These are phyloP conservation scores for Apiospora malaysiana DNA, from an alignment of 2,329 filamentous ascomycete genomes.

Conservation along the genomic window DNA sequence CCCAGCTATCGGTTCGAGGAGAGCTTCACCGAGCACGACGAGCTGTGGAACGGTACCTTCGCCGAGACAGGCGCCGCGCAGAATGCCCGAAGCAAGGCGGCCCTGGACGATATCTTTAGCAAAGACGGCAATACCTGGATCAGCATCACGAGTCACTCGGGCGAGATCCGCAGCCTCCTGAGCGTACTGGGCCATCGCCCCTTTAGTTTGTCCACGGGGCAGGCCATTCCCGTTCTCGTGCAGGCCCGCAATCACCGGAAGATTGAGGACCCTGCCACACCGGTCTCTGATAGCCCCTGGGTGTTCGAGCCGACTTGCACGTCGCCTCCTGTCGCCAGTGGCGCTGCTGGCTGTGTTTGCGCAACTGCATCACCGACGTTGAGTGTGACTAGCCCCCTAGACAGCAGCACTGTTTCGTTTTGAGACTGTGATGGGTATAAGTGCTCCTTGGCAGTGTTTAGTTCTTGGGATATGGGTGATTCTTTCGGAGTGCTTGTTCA, in stretches of 20 bases:
- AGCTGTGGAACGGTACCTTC: constrained; percentile 49
- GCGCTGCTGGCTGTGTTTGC: constrained; percentile 50
- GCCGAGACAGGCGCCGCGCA: constrained; percentile 55
- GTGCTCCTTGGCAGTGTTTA: too few relatives aligned
- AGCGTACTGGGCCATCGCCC: constrained; percentile 63
- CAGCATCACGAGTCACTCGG: constrained; percentile 65
- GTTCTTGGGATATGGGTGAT: too few relatives aligned
- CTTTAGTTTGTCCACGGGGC: constrained; percentile 69
- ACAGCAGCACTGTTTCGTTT: constrained; percentile 21
- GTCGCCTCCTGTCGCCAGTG: constrained; percentile 51
- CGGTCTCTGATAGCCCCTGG: constrained; percentile 43
- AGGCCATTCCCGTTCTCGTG: constrained; percentile 71
- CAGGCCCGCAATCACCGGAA: constrained; percentile 54
- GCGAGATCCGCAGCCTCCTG: constrained; percentile 59
- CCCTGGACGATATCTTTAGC: constrained; percentile 63
- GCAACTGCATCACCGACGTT: constrained; percentile 30
- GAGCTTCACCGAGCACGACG: constrained; percentile 63
- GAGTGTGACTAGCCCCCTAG: constrained; percentile 25
- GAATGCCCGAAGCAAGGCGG: constrained; percentile 52
- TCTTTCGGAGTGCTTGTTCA: not conserved
- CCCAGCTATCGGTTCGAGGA: constrained; percentile 63
- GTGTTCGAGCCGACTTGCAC: constrained; percentile 50
- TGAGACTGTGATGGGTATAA: not conserved
- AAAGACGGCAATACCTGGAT: constrained; percentile 60
- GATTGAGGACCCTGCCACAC: constrained; percentile 32